A percentile compares a stretch with the other conserved stretches of the same genome.
Evolutionary conservation across 169 alveolate species (phyloP).

Genomic region (Plasmodium ovale): DNA sequence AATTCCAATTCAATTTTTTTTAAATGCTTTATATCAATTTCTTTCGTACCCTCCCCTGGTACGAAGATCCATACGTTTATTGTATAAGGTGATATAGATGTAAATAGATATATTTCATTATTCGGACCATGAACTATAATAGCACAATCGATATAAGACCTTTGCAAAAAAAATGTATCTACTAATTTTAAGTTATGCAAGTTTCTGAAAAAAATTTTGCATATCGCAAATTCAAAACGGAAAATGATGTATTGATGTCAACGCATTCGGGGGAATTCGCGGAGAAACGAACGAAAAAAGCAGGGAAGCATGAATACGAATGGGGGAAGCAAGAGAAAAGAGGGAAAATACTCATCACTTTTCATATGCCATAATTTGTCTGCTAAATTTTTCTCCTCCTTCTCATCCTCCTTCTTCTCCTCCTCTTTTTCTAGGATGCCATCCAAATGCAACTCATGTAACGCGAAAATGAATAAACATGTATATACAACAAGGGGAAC

Average conservation of each 20-base stretch:
- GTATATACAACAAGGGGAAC: too few relatives aligned
- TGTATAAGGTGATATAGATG: conserved; percentile 63
- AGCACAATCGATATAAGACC: conserved; percentile 73
- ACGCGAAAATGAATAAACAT: too few relatives aligned
- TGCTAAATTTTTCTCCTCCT: too few relatives aligned
- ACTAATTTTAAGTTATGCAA: conserved; percentile 75
- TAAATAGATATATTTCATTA: conserved; percentile 72
- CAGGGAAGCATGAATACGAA: too few relatives aligned
- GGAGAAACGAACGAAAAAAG: not conserved
- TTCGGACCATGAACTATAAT: conserved; percentile 76
- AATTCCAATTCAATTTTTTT: conserved; percentile 71
- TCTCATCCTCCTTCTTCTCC: too few relatives aligned
- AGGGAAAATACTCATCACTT: too few relatives aligned
- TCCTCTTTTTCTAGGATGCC: too few relatives aligned
- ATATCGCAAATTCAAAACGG: not conserved
- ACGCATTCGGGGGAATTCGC: not conserved
- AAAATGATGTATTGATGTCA: conserved; percentile 6
- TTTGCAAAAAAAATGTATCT: conserved; percentile 69
- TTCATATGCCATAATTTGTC: too few relatives aligned
- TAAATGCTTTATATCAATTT: conserved; percentile 67
- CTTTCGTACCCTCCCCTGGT: conserved; percentile 76
- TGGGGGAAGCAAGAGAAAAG: not conserved
- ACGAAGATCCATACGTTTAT: conserved; percentile 76
- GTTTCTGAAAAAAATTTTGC: conserved; percentile 56
- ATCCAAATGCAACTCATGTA: too few relatives aligned